Base-by-base conservation (phyloP, 495 filamentous ascomycete genomes). In the Venustampulla echinocandica region DNA sequence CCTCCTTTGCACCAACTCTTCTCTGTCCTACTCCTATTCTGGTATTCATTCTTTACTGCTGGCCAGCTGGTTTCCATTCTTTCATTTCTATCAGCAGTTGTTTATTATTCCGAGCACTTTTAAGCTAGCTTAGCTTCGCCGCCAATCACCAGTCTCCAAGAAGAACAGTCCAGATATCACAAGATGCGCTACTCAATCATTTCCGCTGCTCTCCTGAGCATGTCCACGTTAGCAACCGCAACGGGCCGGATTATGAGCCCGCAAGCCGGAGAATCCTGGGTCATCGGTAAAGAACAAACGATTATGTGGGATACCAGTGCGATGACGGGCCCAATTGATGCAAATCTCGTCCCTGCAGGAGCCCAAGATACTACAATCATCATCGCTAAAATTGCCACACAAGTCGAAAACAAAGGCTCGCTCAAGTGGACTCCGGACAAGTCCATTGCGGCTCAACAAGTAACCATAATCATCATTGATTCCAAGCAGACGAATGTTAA, bases 31-130 rank as follows among this genome's bases (percentile, higher is more conserved):
- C 22, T 22, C 10, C 7, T n/a, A 40, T 17, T 10, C 21, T 25
- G 36, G 45, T 47, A 30, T 47, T 47, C 45, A 33, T 47, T 47
- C 45, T 40, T 47, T 47, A 21, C 45, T 47, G 45, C 45, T 47
- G 45, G 45, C 45, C 45, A 47, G 45, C 36, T n/a, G n/a, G n/a
- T 17, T 21, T 47, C 13, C 27, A 37, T 18, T 22, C 36, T 47
- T 41, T 39, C 14, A 33, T 37, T 20, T 22, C 41, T 20, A 47
- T 10, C 32, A 21, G 13, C 18, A 35, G 13, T 35, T 5, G 13
- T 35, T 7, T 22, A 40, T 40, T 19, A 22, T 30, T n/a, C 7
- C n/a, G 18, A 9, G 20, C 34, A 21, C 20, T n/a, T 40, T n/a
- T 6, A 20, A 40, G 7, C 18, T 6, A 6, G 9, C 6, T 10